Base-by-base conservation (phyloP, 2,329 filamentous ascomycete genomes). In the Aspergillus sp. region DNA sequence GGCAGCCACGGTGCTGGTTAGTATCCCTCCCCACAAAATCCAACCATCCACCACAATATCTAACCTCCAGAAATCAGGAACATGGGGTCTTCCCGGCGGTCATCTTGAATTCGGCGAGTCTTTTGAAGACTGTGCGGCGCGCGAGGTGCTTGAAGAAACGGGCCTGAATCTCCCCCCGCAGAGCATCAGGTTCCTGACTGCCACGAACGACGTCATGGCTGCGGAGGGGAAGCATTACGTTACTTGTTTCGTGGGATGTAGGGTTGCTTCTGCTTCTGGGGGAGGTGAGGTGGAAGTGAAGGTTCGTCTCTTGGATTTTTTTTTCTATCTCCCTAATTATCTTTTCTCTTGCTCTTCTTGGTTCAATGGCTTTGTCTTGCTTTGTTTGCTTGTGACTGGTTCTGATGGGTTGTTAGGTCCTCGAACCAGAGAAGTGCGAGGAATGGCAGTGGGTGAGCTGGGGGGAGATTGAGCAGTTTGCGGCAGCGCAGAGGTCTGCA, bases 61-160 rank as follows among this genome's bases (percentile, higher is more conserved):
- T 22, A 26, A 7, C n/a, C 2, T 12, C 14, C 6, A 42, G 6
- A 42, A 42, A 42, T 16, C 14, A 84, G 87, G 84, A 1, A 87
- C 84, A 0, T 86, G 83, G 75, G 87, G 87, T 53, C 83, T 91
- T 14, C 90, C 90, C 0, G 90, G 90, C 22, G 91, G 90, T 0
- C 90, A 94, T 67, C 82, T 93, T 16, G 90, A 94, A 61, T 83
- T 84, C 58, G 83, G 84, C 62, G 90, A 94, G 70, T 80, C 79
- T 1, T 81, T 86, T 32, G 79, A 85, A 20, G 72, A 75, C 0
- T 92, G 90, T 59, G 89, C 89, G 0, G 81, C 77, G 51, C 83
- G 90, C 4, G 90, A 94, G 73, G 79, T 84, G 0, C 69, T 85
- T 0, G 90, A 94, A 71, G 90, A 94, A 69, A 91, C 90, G 0